These are phyloP conservation scores for Tillandsia fasciculata DNA, from an alignment of 176 grass and related monocot species.

Conservation along the genomic window DNA sequence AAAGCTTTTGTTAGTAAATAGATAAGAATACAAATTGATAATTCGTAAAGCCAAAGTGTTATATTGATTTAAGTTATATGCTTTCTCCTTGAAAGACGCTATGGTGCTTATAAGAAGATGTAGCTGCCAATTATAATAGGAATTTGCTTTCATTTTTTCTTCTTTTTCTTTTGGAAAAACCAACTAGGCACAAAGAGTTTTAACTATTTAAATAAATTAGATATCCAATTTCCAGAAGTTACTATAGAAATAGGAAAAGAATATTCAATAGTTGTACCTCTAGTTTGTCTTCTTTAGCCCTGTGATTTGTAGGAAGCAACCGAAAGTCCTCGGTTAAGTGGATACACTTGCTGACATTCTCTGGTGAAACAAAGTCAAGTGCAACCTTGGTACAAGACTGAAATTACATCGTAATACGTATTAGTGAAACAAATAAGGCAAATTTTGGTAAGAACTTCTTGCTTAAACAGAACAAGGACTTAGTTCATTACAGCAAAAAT, in stretches of 20 bases:
- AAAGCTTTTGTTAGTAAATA: too few species aligned
- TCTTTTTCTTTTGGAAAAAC: background rate
- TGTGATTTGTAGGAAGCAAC: conserved; percentile 48
- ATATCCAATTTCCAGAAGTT: background rate
- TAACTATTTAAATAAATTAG: background rate
- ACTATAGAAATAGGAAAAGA: background rate
- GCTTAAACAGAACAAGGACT: background rate
- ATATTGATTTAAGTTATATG: too few species aligned
- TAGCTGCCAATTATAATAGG: too few species aligned
- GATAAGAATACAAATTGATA: too few species aligned
- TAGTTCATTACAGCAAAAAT: background rate
- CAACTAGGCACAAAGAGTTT: background rate
- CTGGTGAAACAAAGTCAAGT: conserved; percentile 75
- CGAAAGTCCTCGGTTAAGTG: conserved; percentile 62
- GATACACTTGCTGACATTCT: conserved; percentile 56
- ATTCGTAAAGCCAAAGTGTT: too few species aligned
- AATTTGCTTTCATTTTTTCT: background rate
- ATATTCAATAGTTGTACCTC: conserved; percentile 33
- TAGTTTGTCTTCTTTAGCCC: conserved; percentile 73
- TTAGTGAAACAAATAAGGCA: conserved; percentile 13
- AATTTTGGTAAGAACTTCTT: conserved; percentile 9
- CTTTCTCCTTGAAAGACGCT: too few species aligned
- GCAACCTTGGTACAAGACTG: conserved; percentile 79
- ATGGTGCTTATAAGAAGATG: too few species aligned
- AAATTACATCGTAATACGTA: background rate